A percentile compares a stretch with the other conserved stretches of the same genome.
Conservation (phyloP, 1,139 yeast genomes). For the Yamadazyma mexicana region DNA sequence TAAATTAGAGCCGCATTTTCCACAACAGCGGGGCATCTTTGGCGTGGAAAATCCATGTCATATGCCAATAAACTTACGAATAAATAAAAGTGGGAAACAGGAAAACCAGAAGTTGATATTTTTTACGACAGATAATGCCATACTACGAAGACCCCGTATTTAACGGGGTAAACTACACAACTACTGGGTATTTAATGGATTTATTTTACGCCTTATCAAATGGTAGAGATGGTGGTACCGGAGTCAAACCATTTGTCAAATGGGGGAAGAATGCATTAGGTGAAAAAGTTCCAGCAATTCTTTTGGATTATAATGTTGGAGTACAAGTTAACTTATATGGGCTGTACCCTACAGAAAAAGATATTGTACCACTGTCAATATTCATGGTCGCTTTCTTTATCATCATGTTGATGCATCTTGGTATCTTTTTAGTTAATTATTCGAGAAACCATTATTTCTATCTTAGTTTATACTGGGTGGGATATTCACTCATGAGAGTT, state of each 20-base stretch:
- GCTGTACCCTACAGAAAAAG: slow-evolving; percentile 29
- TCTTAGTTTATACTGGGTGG: slow-evolving; percentile 32
- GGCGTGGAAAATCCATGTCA: neutral
- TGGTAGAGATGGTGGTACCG: slow-evolving; percentile 16
- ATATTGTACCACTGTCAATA: slow-evolving; percentile 31
- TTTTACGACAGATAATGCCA: neutral
- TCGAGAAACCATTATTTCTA: slow-evolving; percentile 39
- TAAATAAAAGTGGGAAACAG: too few species aligned
- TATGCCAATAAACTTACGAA: neutral
- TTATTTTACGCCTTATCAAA: slow-evolving; percentile 10
- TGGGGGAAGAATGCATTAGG: slow-evolving; percentile 14
- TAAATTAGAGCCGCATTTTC: neutral
- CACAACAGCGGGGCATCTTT: neutral
- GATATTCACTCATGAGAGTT: slow-evolving; percentile 28
- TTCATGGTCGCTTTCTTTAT: slow-evolving; percentile 32
- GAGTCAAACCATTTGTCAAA: slow-evolving; percentile 11
- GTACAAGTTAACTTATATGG: slow-evolving; percentile 31
- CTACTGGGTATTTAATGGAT: slow-evolving; percentile 9
- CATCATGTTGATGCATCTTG: slow-evolving; percentile 25
- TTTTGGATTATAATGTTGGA: slow-evolving; percentile 11
- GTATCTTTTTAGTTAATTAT: slow-evolving; percentile 29
- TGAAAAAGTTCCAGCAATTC: slow-evolving; percentile 8
- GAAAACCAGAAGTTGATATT: too few species aligned
- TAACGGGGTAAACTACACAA: slow-evolving; percentile 10
- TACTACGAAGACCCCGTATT: slow-evolving; percentile 5